Evolutionary conservation across 78 protist species (phyloP).

Genomic region (Protostelium mycophagum): DNA sequence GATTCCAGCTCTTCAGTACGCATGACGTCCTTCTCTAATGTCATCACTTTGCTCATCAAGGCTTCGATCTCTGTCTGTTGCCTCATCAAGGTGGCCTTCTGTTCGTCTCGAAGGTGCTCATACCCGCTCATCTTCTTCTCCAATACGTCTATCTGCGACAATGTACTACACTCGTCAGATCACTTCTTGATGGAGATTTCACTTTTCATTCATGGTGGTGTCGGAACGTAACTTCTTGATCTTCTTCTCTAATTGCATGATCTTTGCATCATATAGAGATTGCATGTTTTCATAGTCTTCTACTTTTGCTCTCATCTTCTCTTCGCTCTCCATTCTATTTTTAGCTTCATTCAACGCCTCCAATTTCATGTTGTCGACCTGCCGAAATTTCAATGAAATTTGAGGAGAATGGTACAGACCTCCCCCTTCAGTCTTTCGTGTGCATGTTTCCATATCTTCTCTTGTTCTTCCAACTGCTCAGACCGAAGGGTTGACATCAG

Average conservation of each 20-base stretch:
- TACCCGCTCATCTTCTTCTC: background rate
- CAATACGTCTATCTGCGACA: background rate
- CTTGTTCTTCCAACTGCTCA: background rate
- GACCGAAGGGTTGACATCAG: background rate
- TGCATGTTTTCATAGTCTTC: background rate
- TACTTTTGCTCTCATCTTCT: background rate
- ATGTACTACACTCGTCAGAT: background rate
- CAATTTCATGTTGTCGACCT: background rate
- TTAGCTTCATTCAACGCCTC: background rate
- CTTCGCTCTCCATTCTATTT: background rate
- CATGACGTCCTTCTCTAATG: background rate
- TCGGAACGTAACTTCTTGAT: background rate
- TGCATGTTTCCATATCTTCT: background rate
- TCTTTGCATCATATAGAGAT: background rate
- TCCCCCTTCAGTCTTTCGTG: background rate
- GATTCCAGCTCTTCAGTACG: background rate
- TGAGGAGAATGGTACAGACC: too few species aligned
- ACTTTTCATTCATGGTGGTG: background rate
- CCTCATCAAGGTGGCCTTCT: background rate
- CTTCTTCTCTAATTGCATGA: background rate
- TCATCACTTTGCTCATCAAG: background rate
- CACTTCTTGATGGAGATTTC: background rate
- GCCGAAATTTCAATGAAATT: background rate
- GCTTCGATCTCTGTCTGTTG: background rate
- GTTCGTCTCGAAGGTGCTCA: background rate